These are phyloP conservation scores for Lasiosphaeriaceae sp. DNA, from an alignment of 495 filamentous ascomycete species.

Conservation along the genomic window DNA sequence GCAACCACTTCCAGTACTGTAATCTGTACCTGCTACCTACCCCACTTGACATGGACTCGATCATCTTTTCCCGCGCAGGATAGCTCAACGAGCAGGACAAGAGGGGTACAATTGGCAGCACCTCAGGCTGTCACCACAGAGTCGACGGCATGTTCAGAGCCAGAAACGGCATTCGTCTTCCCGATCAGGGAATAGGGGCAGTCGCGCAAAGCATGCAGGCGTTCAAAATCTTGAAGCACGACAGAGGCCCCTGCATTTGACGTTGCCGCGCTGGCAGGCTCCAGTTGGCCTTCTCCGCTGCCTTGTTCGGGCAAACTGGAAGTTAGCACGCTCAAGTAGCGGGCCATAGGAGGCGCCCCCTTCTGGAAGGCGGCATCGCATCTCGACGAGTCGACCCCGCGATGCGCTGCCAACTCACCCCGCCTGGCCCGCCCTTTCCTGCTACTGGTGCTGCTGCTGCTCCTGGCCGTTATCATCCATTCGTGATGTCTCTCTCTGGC, in stretches of 20 bases:
- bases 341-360: no score
- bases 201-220: conserved; percentile 8
- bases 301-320: no score
- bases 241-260: conserved; percentile 12
- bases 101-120: not conserved
- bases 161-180: conserved; percentile 12
- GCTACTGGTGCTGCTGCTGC: not conserved
- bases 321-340: not conserved
- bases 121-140: conserved; percentile 1
- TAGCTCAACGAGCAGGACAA: conserved; percentile 5
- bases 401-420: conserved; percentile 1
- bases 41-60: not conserved
- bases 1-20: not conserved
- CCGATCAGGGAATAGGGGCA: conserved; percentile 12
- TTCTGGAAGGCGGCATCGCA: not conserved
- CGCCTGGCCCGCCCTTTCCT: not conserved
- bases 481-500: not conserved
- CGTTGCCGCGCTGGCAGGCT: conserved; percentile 1
- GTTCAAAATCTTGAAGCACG: conserved; percentile 9
- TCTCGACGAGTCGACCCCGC: not conserved
- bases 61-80: not conserved
- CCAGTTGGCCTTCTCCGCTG: no score
- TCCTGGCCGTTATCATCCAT: not conserved
- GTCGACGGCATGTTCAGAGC: conserved; percentile 1
- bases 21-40: not conserved